Base-by-base conservation (phyloP, 352 stramenopile species). In the Phytopythium vexans region DNA sequence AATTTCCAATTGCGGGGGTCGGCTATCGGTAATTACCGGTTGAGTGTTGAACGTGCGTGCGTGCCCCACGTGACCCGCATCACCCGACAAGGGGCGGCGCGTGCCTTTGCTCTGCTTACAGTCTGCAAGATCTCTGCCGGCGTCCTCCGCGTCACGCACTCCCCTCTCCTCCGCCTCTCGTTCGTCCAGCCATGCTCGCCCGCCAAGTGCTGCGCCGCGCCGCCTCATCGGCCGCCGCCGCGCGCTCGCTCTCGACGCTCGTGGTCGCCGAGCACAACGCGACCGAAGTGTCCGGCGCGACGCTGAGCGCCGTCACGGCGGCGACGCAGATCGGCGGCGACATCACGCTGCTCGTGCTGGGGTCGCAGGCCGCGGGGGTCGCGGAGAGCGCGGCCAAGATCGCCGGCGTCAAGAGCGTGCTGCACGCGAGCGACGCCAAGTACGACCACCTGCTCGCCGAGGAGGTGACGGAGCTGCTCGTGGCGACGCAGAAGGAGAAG, bases 391-490 rank as follows among this genome's bases (percentile, higher is more conserved):
- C 86, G 4, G 68, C 82, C 31, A 89, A 91, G 54, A 84, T 97
- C 47, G 56, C 65, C 0, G 89, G 89, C 39, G 84, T 97, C 6
- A 70, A 65, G 33, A 92, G 68, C 54, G 89, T 97, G 36, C 66
- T 97, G 37, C 77, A 89, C 54, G 86, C 84, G 27, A 64, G 82
- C n/a, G 74, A 95, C 60, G 66, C 86, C 60, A 89, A 89, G 72
- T 94, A 91, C 64, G 90, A 95, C 57, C 85, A 97, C 67, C 71
- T 77, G 7, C 72, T 97, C 43, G 87, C 89, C 38, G 86, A 96
- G 61, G 81, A 95, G 49, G 82, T 97, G 41, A 81, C 90, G 43
- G 77, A 86, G 56, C 56, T 96, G 56, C 68, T 95, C 36, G 64
- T 85, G 33, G 74, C 85, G 11, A 56, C 72, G 8, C 85, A 95